Base-by-base conservation (phyloP, 441 rosid genomes). In the Rhodomyrtus psidioides region DNA sequence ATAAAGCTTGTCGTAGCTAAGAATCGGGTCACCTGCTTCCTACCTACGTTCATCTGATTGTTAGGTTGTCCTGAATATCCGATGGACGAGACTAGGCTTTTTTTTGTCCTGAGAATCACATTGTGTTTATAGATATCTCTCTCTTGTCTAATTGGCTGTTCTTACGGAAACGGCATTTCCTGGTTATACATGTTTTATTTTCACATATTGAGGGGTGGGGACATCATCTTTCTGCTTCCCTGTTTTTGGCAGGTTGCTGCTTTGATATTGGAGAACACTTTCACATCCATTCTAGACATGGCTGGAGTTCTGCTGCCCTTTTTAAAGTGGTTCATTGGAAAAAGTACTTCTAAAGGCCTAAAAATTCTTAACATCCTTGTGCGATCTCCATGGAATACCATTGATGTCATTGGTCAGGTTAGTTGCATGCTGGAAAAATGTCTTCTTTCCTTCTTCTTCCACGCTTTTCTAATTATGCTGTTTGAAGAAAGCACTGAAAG, bases 231-330 rank as follows among this genome's bases (percentile, higher is more conserved):
- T 81, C 28, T 54, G 53, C 84, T 46, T 21, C 6, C 83, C 56
- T 83, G 56, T 46, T 49, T 56, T 58, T 49, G 39, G 17, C 90
- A 97, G 99, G 94, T 97, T 83, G 87, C 97, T 88, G 94, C 93
- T 57, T 74, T 97, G 93, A 95, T 97, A 87, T 91, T 97, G 90
- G 99, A 97, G 88, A 97, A 96, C 83, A 97, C 98, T 55, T 97
- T 97, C 92, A 94, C 98, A 60, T 97, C 99, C 81, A 97, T 97
- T 92, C 94, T 97, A 88, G 99, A 97, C 90, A 96, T 97, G 99
- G 99, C 98, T 89, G 98, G 99, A 87, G 98, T 97, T 85, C 85
- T 97, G 79, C 88, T 97, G 51, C 99, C 99, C 82, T 94, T 96
- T 91, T 89, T 97, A 87, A 97, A 93, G 95, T 96, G 96, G 98